These are phyloP conservation scores for Adansonia rubrostipa DNA, from an alignment of 441 rosid species.

Conservation along the genomic window DNA sequence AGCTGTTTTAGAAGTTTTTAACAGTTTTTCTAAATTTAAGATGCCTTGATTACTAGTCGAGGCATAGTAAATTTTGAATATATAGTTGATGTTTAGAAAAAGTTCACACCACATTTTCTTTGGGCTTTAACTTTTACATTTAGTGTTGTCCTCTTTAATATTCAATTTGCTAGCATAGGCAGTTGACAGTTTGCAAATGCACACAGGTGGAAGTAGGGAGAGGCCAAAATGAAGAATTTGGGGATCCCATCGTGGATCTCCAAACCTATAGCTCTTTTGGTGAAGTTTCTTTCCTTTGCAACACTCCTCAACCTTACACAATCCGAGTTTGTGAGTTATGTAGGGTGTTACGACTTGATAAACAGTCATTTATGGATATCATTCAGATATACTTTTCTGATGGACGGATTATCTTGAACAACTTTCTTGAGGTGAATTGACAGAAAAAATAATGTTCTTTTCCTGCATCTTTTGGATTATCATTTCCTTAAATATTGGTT, in stretches of 20 bases:
- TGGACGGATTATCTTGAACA: constrained; percentile 71
- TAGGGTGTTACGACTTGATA: constrained; percentile 72
- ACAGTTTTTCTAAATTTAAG: not conserved
- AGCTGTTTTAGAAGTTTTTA: not conserved
- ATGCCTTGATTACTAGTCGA: not conserved
- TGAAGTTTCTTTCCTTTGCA: constrained; percentile 80
- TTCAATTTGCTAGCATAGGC: constrained; percentile 1
- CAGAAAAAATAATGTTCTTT: not conserved
- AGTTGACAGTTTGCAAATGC: constrained; percentile 18
- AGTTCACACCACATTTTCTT: not conserved
- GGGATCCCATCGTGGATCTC: constrained; percentile 47
- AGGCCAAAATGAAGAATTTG: constrained; percentile 56
- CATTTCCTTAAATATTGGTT: not conserved
- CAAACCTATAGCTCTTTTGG: constrained; percentile 66
- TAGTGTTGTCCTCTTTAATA: not conserved
- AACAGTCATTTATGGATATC: constrained; percentile 61
- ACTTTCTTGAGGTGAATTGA: constrained; percentile 65
- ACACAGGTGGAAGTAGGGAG: constrained; percentile 66
- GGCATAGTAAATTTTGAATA: not conserved
- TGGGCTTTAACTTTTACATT: not conserved
- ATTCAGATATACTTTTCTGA: constrained; percentile 74
- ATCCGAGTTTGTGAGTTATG: constrained; percentile 70
- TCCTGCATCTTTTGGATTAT: not conserved
- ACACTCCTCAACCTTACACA: constrained; percentile 69
- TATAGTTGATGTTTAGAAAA: not conserved